A percentile compares a stretch with the other conserved stretches of the same genome.
phyloP scores from a whole-genome alignment of 371 early-diverging fungal genomes.

The Mucor mucedo region DNA sequence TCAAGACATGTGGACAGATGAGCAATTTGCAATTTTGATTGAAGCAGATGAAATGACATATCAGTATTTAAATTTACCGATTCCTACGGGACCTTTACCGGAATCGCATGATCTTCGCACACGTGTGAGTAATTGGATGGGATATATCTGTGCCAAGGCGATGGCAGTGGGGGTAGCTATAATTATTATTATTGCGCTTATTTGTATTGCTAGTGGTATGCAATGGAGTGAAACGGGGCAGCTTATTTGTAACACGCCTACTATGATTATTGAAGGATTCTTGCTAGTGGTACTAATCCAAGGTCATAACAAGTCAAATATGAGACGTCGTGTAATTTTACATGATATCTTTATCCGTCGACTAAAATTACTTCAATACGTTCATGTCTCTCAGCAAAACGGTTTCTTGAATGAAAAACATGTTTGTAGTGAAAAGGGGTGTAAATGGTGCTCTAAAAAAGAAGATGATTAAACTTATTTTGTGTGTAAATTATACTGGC shows the following conservation, averaged over 20 bases:
- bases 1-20: constrained; percentile 19
- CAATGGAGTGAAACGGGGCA: constrained; percentile 28
- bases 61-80: constrained; percentile 19
- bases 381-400: too few species aligned
- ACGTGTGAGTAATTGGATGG: constrained; percentile 17
- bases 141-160: constrained; percentile 19
- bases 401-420: too few species aligned
- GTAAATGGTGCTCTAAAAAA: too few species aligned
- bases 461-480: too few species aligned
- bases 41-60: constrained; percentile 13
- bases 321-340: constrained; percentile 20
- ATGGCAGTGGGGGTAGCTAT: constrained; percentile 14
- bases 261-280: constrained; percentile 34
- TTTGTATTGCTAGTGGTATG: constrained; percentile 25
- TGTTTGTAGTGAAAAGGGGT: too few species aligned
- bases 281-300: constrained; percentile 28
- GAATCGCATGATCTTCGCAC: too few species aligned
- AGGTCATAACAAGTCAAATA: constrained; percentile 27
- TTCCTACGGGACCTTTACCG: constrained; percentile 4
- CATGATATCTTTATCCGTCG: constrained; percentile 10
- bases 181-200: constrained; percentile 16
- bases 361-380: too few species aligned
- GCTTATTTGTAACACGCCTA: constrained; percentile 29
- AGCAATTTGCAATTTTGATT: constrained; percentile 17
- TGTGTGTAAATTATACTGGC: too few species aligned